A percentile compares a stretch with the other conserved stretches of the same genome.
Conservation (phyloP, 1,284 basidiomycete species). For the Wallemia hederae region DNA sequence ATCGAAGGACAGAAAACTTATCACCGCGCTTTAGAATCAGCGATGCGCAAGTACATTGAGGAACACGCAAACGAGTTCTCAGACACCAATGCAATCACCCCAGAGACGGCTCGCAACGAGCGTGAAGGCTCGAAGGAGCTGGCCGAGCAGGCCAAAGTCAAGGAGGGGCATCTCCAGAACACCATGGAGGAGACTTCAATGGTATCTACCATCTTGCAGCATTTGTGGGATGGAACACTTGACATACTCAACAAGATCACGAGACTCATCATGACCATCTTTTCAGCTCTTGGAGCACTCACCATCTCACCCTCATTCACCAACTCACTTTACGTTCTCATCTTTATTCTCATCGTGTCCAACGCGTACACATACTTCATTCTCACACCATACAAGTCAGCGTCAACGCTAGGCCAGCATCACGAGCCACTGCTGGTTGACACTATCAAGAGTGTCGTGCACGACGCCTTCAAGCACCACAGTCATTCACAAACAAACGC, state of each 20-base stretch:
- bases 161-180: not conserved
- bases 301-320: not conserved
- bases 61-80: conserved; percentile 60
- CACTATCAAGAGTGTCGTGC: not conserved
- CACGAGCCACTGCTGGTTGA: not conserved
- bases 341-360: not conserved
- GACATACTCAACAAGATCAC: not conserved
- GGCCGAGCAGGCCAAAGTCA: not conserved
- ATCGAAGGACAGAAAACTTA: conserved; percentile 87
- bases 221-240: not conserved
- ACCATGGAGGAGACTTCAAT: not conserved
- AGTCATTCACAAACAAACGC: not conserved
- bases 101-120: not conserved
- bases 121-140: not conserved
- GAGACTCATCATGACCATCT: not conserved
- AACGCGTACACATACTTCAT: not conserved
- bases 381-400: not conserved
- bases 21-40: conserved; percentile 51
- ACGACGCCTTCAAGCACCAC: not conserved
- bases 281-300: not conserved
- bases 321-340: not conserved
- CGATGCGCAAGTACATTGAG: conserved; percentile 62
- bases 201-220: not conserved
- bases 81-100: not conserved
- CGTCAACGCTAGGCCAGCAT: not conserved